Base-by-base conservation (phyloP, 768 basidiomycete genomes). In the Boletus patriciae region DNA sequence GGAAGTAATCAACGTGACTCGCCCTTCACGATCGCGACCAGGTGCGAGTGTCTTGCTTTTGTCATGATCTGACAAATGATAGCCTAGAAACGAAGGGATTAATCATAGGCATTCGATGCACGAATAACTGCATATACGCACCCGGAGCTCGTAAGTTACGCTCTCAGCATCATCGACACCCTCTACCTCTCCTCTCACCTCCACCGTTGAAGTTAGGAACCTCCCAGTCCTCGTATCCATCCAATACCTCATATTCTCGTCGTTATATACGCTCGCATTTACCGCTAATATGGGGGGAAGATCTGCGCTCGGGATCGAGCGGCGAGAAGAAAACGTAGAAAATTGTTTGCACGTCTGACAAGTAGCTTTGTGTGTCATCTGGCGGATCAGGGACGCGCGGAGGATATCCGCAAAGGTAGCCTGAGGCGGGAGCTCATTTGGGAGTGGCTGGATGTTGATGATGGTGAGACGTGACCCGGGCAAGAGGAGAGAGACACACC, bases 11-110 rank as follows among this genome's bases (percentile, higher is more conserved):
- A 13, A 6, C 1, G 27, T 6, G 48, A 44, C 56, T 58, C 62
- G 87, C 94, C 85, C 78, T 89, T 93, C 37, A 96, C 80, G 54
- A 97, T 83, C 2, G 94, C 88, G 13, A 96, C 90, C 19, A 98
- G 78, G 72, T 98, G 97, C 0, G 90, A 86, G 41, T 81, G 80
- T 37, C 81, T 82, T 40, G 84, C 83, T 61, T 88, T 92, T 15
- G 82, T 77, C 46, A 82, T 79, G 8, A 97, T 83, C 69, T 96
- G 89, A 6, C 88, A 85, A 7, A 97, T 82, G 59, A 98, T 76
- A 11, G 91, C 84, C 92, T 97, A 60, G 34, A 34, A 12, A 42
- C 18, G 13, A 18, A 11, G n/a, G 36, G 16, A 40, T 45, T 19
- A 31, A 42, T 29, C 53, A 40, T 38, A 11, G 25, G 37, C 1